These are phyloP conservation scores for Papiliotrema nemorosa DNA, from an alignment of 1,284 basidiomycete species.

Conservation along the genomic window DNA sequence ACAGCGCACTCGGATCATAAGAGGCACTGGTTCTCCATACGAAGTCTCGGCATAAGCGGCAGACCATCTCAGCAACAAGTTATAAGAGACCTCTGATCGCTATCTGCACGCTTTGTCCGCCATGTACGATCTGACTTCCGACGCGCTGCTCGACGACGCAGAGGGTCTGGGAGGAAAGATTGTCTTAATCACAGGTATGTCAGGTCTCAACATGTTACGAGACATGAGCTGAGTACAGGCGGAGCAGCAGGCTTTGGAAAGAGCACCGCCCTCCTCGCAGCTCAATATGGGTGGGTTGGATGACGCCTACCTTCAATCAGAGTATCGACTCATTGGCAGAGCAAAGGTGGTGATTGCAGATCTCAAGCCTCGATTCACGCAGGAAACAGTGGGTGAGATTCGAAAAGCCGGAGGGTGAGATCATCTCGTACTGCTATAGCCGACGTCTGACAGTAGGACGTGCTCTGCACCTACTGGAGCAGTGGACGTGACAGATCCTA, in stretches of 20 bases:
- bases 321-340: background rate
- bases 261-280: slow-evolving; percentile 9
- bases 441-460: background rate
- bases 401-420: slow-evolving; percentile 3
- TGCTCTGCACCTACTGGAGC: slow-evolving; percentile 1
- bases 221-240: too few relatives aligned
- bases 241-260: slow-evolving; percentile 20
- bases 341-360: slow-evolving; percentile 23
- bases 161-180: slow-evolving; percentile 9
- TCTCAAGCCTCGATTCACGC: slow-evolving; percentile 8
- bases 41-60: too few relatives aligned
- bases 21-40: too few relatives aligned
- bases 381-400: background rate
- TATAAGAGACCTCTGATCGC: too few relatives aligned
- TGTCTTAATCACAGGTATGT: slow-evolving; percentile 22
- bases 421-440: background rate
- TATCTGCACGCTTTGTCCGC: too few relatives aligned
- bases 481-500: slow-evolving; percentile 16
- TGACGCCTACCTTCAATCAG: background rate
- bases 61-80: too few relatives aligned
- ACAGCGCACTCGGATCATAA: too few relatives aligned
- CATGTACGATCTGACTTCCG: background rate
- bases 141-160: slow-evolving; percentile 1
- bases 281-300: slow-evolving; percentile 12
- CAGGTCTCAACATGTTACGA: too few relatives aligned